Evolutionary conservation across 495 filamentous ascomycete species (phyloP).

Genomic region (Aspergillus coremiiformis): DNA sequence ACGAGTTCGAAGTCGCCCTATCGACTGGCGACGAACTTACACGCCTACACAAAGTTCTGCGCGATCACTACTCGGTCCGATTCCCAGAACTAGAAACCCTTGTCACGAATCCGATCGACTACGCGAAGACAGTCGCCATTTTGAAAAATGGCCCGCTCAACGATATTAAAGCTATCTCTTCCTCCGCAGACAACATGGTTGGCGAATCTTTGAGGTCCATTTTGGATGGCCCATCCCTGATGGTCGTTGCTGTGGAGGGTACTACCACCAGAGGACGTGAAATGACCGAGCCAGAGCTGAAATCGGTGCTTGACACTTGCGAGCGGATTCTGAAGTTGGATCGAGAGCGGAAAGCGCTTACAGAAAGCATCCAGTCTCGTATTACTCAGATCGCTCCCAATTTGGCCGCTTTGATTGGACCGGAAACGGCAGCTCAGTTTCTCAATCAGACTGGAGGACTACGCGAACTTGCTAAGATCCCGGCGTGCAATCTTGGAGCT

Average conservation of each 20-base stretch:
- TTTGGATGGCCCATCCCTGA: constrained; percentile 79
- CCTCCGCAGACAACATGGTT: constrained; percentile 65
- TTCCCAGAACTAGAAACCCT: constrained; percentile 96
- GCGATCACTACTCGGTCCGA: constrained; percentile 89
- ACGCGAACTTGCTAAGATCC: constrained; percentile 80
- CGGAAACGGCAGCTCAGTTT: constrained; percentile 91
- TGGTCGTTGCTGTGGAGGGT: constrained; percentile 95
- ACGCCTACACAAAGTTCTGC: constrained; percentile 88
- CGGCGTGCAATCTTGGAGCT: constrained; percentile 84
- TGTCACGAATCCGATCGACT: constrained; percentile 85
- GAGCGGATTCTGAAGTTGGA: constrained; percentile 83
- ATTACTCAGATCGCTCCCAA: constrained; percentile 97
- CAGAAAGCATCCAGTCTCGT: constrained; percentile 92
- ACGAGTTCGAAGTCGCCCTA: constrained; percentile 90
- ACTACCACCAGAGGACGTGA: constrained; percentile 77
- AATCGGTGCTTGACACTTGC: constrained; percentile 69
- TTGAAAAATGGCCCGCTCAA: constrained; percentile 90
- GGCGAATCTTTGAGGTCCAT: constrained; percentile 67
- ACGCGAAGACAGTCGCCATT: constrained; percentile 91
- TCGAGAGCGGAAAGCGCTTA: constrained; percentile 77
- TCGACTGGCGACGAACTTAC: constrained; percentile 87
- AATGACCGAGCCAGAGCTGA: constrained; percentile 66
- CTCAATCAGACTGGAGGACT: constrained; percentile 90
- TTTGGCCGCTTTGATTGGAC: constrained; percentile 84
- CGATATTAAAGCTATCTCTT: constrained; percentile 67